Evolutionary conservation across 2,329 filamentous ascomycete species (phyloP), one percentile per base, ranked within the genome.

Genomic region (Rhynchosporium graminicola): DNA sequence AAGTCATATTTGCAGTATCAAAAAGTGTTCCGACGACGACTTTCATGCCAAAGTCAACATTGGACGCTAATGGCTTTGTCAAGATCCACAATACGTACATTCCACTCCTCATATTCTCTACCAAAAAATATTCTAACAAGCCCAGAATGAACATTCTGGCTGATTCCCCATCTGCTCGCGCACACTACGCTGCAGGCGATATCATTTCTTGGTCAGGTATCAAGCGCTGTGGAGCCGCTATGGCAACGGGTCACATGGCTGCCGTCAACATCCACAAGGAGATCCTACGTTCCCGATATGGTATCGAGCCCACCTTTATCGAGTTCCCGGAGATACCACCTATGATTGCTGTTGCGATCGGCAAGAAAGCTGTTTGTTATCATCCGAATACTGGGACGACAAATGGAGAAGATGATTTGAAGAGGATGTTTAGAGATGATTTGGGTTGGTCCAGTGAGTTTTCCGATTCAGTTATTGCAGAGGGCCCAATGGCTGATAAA

Each of bases 201-300:
- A 78, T 90, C 15, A 83, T 82, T 38, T 77, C 79, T 54, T 93
- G 90, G 90, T 83, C 87, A 0, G 90, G 89, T 48, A 92, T 94
- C 77, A 93, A 92, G 79, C 87, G 90, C 50, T 91, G 87, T 69
- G 90, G 90, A 29, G 84, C 80, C 15, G 90, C 90, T 40, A 90
- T 93, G 82, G 84, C 89, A 71, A 86, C 87, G 79, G 90, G 89
- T 43, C 83, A 87, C 70, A 80, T 82, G 64, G 83, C 83, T 3
- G 89, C 85, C 6, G 76, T 81, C 59, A 93, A 93, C 72, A 82
- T 89, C 59, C 83, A 90, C 76, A 83, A 88, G 75, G 77, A 80
- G 29, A 85, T 90, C 72, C 73, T 84, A 50, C 71, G 77, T 59
- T 73, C 75, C 42, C 69, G 79, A 57, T 73, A 76, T 0, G 70